Evolutionary conservation across 1,284 basidiomycete species (phyloP), one percentile per base, ranked within the genome.

Genomic region (Sphaerobolus stellatus): DNA sequence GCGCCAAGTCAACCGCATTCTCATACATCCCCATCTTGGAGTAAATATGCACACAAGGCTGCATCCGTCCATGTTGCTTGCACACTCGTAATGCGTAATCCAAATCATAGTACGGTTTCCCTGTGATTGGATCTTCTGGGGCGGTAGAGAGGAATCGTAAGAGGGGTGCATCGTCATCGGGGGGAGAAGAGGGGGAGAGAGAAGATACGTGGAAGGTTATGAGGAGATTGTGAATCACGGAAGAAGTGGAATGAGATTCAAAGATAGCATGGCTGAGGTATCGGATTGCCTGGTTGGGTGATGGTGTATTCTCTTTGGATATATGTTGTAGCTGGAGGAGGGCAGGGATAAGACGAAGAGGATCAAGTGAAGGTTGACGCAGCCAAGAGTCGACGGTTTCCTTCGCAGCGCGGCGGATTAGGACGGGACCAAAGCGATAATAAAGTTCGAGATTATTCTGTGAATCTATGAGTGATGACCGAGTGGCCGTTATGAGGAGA

Each of bases 1-100:
- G 77, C 0, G 97, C 97, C 33, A 99, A 79, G 68, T 98, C 94
- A 20, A 99, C 96, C 57, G 92, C 94, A 63, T 91, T 92, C 74
- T 99, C 97, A 76, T 89, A 98, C 48, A 98, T 73, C 0, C 93
- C 94, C 94, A 99, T 96, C 75, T 97, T 94, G 8, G 93, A 91
- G 71, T 98, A 99, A 56, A 99, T 96, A 64, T 94, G 89, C 40
- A 99, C 94, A 67, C 95, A 98, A 1, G 96, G 86, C 63, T 95
- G 92, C 28, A 85, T 91, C 46, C 91, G 79, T 5, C 86, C 84
- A 40, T 88, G 79, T 59, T 85, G 82, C 65, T 92, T 93, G 75
- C 95, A 99, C 44, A 97, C 72, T 8, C 97, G 84, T 56, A 99
- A 70, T 0, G 96, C 97, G 67, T 98, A 99, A 73, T 99, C 95